phyloP scores from a whole-genome alignment of 371 early-diverging fungal species.

The Lichtheimia ornata region DNA sequence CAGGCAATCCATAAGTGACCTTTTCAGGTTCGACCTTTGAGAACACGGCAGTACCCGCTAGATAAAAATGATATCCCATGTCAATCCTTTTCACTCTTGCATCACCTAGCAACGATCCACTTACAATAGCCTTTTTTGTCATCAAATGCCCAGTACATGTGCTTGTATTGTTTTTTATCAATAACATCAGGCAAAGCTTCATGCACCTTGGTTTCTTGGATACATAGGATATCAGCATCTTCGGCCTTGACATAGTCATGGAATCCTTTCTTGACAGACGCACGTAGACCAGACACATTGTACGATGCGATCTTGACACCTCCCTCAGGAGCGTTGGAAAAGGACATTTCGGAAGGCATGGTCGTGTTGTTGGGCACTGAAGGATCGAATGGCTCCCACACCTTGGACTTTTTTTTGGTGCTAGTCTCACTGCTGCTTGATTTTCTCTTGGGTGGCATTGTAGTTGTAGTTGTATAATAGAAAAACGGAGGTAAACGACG shows the following conservation, averaged over 20 bases:
- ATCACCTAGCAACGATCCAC: not conserved
- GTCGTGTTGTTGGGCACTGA: slow-evolving; percentile 61
- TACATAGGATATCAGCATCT: slow-evolving; percentile 80
- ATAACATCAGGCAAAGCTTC: slow-evolving; percentile 49
- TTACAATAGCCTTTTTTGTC: slow-evolving; percentile 83
- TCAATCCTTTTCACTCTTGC: not conserved
- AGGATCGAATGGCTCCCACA: slow-evolving; percentile 41
- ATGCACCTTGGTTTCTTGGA: slow-evolving; percentile 88
- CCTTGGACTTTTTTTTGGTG: slow-evolving; percentile 16
- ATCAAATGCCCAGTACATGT: slow-evolving; percentile 69
- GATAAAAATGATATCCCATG: not conserved
- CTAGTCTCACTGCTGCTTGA: not conserved
- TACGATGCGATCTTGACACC: slow-evolving; percentile 77
- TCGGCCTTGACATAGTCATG: slow-evolving; percentile 77
- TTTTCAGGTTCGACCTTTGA: slow-evolving; percentile 76
- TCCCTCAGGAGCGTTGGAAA: slow-evolving; percentile 47
- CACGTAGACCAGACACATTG: slow-evolving; percentile 78
- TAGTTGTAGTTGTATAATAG: too few relatives aligned
- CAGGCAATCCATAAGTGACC: slow-evolving; percentile 65
- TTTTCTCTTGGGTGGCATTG: slow-evolving; percentile 17
- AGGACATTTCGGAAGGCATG: slow-evolving; percentile 60
- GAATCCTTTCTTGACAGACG: slow-evolving; percentile 82
- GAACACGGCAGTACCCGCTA: slow-evolving; percentile 78
- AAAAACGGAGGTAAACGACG: too few relatives aligned
- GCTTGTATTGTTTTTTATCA: slow-evolving; percentile 65